Evolutionary conservation across 164 flowering plant species (phyloP).

Genomic region (Protea cynaroides): DNA sequence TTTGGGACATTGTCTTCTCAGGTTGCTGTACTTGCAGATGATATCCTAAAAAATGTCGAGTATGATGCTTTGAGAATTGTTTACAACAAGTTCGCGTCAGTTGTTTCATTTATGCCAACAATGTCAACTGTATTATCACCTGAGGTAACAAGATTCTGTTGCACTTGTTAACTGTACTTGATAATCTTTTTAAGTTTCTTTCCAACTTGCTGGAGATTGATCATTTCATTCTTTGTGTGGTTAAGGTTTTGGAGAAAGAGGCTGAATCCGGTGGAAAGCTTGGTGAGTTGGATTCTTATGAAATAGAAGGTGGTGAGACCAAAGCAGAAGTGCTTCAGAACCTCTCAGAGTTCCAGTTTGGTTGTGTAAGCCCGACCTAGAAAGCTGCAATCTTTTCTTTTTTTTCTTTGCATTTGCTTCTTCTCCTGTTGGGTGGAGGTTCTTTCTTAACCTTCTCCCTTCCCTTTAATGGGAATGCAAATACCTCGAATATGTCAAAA

Average conservation of each 20-base stretch:
- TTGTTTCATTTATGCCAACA: slow-evolving; percentile 74
- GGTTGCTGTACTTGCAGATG: slow-evolving; percentile 94
- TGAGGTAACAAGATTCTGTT: slow-evolving; percentile 42
- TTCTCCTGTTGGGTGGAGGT: neutral
- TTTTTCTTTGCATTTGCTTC: neutral
- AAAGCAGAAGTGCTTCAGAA: slow-evolving; percentile 86
- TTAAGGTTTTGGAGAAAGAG: slow-evolving; percentile 77
- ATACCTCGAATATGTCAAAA: too few species aligned
- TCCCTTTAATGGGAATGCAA: too few species aligned
- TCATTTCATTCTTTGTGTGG: slow-evolving; percentile 5
- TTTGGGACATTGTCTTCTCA: slow-evolving; percentile 22
- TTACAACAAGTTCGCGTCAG: slow-evolving; percentile 83
- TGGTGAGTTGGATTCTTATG: slow-evolving; percentile 80
- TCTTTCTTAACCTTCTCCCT: too few species aligned
- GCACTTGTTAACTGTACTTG: neutral
- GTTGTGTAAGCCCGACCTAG: slow-evolving; percentile 62
- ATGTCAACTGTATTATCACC: slow-evolving; percentile 80
- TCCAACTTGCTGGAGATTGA: neutral
- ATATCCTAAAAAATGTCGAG: slow-evolving; percentile 88
- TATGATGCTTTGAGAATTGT: slow-evolving; percentile 84
- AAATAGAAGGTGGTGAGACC: slow-evolving; percentile 89
- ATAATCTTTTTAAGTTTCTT: neutral
- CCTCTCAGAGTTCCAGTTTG: slow-evolving; percentile 84
- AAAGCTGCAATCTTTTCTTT: neutral
- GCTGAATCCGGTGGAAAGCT: slow-evolving; percentile 83